Evolutionary conservation across 768 basidiomycete genomes (phyloP), one percentile per base, ranked within the genome.

Genomic region (Calocera cornea): DNA sequence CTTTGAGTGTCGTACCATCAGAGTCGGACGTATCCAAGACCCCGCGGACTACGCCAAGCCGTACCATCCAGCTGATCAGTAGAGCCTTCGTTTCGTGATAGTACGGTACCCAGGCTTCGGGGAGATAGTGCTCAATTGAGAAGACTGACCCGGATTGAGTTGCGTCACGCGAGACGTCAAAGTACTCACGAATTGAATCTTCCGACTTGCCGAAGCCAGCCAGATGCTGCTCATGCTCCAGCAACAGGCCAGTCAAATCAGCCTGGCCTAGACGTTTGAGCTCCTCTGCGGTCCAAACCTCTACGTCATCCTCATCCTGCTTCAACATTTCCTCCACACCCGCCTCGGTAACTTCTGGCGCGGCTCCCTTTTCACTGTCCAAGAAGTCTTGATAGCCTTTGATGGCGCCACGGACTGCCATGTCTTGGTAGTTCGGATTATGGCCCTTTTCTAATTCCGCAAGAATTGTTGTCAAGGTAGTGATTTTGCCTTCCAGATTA

Each of bases 341-440:
- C 66, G 70, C 72, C 19, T 72, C 82, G 72, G 86, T 85, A 31
- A 80, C 82, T 8, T 83, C 81, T 63, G 89, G 67, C 88, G 88
- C 1, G 86, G 86, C 22, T 89, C 76, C 1, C 83, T 83, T 14
- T 87, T 86, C 8, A 86, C 80, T 47, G 82, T 60, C 54, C 27
- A 60, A 33, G 54, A 73, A 75, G 29, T 79, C 86, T 74, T 93
- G 90, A 87, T 91, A 98, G 16, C 94, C 95, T 60, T 93, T 86
- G 17, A 97, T 94, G 19, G 95, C 95, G 71, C 95, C 95, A 33
- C 97, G 84, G 63, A 98, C 95, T 1, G 93, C 94, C 95, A 99
- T 98, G 74, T 99, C 95, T 75, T 97, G 95, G 77, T 97, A 97
- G 76, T 99, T 99, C 17, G 95, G 95, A 75, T 99, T 99, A 79